Conservation (phyloP, 345 rosid genomes). For the sweet orange (Citrus sinensis) region DNA sequence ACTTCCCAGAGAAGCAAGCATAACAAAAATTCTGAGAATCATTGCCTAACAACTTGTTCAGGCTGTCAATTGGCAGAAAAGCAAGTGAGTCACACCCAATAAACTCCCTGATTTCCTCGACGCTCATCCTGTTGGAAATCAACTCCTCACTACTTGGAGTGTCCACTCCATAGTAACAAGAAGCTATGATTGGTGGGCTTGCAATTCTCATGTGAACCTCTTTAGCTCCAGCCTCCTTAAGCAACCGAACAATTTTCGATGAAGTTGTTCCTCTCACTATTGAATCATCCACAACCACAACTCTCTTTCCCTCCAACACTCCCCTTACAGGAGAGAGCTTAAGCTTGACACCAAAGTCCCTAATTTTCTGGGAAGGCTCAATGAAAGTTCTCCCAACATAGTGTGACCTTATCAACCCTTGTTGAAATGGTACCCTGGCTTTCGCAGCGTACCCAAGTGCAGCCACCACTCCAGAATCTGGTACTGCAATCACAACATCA, state of each 20-base stretch:
- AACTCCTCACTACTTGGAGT: conserved; percentile 86
- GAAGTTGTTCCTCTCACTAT: conserved; percentile 95
- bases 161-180: conserved; percentile 97
- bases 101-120: conserved; percentile 67
- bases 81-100: conserved; percentile 90
- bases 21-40: conserved; percentile 67
- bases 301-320: conserved; percentile 81
- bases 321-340: conserved; percentile 86
- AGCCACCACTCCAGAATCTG: conserved; percentile 96
- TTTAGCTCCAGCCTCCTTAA: conserved; percentile 90
- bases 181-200: conserved; percentile 78
- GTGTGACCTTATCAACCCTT: conserved; percentile 88
- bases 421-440: conserved; percentile 83
- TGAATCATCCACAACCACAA: conserved; percentile 94
- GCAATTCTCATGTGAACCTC: conserved; percentile 99
- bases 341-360: conserved; percentile 96
- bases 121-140: conserved; percentile 86
- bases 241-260: conserved; percentile 74
- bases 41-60: conserved; percentile 49
- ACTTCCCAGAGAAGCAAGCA: conserved; percentile 89
- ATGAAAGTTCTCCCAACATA: conserved; percentile 95
- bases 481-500: conserved; percentile 95
- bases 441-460: conserved; percentile 88
- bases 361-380: conserved; percentile 87
- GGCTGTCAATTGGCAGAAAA: conserved; percentile 59